These are phyloP conservation scores for Candida glucosophila DNA, from an alignment of 1,139 yeast genomes.

Conservation along the genomic window DNA sequence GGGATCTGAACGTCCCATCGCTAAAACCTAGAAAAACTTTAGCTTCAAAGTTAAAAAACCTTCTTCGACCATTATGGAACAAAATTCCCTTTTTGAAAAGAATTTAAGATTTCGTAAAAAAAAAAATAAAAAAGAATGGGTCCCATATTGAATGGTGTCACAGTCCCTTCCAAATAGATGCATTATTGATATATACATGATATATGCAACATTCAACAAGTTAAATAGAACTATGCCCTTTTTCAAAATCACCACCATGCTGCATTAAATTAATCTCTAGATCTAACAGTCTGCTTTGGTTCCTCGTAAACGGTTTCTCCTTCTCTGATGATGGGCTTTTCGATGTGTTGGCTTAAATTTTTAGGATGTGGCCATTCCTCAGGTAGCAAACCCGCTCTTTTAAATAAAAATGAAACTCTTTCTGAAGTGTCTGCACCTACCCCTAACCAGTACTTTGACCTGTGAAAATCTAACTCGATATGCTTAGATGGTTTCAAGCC, in stretches of 20 bases:
- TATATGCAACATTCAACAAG: no score
- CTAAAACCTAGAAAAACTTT: no score
- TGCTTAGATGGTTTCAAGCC: constrained; percentile 68
- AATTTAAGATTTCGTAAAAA: no score
- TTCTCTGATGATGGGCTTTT: constrained; percentile 20
- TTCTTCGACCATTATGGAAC: no score
- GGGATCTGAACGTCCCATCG: no score
- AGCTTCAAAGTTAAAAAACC: no score
- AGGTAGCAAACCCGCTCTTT: constrained; percentile 71
- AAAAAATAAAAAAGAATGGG: no score
- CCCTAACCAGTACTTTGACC: constrained; percentile 97
- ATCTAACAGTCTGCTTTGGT: constrained; percentile 25
- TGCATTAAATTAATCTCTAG: constrained; percentile 15
- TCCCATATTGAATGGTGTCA: no score
- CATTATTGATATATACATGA: no score
- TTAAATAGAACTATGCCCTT: no score
- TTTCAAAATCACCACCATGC: not conserved
- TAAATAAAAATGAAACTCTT: constrained; percentile 66
- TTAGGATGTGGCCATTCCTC: constrained; percentile 58
- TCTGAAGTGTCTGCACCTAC: constrained; percentile 97
- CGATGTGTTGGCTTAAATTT: constrained; percentile 27
- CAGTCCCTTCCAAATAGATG: no score
- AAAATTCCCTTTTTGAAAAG: no score
- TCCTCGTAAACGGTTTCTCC: constrained; percentile 23
- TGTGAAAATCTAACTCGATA: constrained; percentile 72